Percentiles rank a stretch among this genome's conserved stretches.
phyloP scores from a whole-genome alignment of 2,329 filamentous ascomycete species.

The Boeremia lycopersici region DNA sequence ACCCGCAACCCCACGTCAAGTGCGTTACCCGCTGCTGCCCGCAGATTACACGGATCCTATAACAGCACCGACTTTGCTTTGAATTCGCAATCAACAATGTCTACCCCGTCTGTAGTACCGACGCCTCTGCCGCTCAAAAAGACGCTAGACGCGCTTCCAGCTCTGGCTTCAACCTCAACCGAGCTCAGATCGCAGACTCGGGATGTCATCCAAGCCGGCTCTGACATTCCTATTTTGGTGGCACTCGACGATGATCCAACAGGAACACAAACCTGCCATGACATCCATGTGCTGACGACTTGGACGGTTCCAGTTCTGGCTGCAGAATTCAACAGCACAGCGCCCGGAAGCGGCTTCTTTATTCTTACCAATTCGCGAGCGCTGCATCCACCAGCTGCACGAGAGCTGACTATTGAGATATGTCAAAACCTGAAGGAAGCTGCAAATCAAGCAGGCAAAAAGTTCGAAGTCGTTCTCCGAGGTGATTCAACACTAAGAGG shows the following conservation, averaged over 20 bases:
- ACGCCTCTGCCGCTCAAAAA: constrained; percentile 4
- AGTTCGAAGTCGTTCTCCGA: constrained; percentile 62
- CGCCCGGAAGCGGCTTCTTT: constrained; percentile 58
- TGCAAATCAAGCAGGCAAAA: constrained; percentile 45
- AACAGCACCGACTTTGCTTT: not conserved
- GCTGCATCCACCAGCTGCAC: constrained; percentile 56
- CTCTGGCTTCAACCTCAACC: constrained; percentile 19
- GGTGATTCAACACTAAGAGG: constrained; percentile 64
- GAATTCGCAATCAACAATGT: not conserved
- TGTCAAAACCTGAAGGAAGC: constrained; percentile 57
- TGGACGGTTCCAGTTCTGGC: constrained; percentile 57
- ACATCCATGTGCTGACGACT: constrained; percentile 61
- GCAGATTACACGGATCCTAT: not conserved
- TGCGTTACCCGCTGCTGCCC: not conserved
- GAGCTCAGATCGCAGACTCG: constrained; percentile 30
- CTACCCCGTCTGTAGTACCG: not conserved
- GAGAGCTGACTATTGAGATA: constrained; percentile 57
- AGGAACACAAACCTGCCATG: constrained; percentile 67
- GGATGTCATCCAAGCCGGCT: constrained; percentile 21
- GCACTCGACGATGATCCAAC: constrained; percentile 63
- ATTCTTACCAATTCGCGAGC: constrained; percentile 66
- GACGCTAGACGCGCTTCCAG: constrained; percentile 26
- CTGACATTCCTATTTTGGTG: constrained; percentile 40
- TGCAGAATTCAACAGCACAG: constrained; percentile 51
- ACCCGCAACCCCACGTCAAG: constrained; percentile 7